These are phyloP conservation scores for Dothideomycetidae sp. DNA, from an alignment of 2,329 filamentous ascomycete genomes.

Conservation along the genomic window DNA sequence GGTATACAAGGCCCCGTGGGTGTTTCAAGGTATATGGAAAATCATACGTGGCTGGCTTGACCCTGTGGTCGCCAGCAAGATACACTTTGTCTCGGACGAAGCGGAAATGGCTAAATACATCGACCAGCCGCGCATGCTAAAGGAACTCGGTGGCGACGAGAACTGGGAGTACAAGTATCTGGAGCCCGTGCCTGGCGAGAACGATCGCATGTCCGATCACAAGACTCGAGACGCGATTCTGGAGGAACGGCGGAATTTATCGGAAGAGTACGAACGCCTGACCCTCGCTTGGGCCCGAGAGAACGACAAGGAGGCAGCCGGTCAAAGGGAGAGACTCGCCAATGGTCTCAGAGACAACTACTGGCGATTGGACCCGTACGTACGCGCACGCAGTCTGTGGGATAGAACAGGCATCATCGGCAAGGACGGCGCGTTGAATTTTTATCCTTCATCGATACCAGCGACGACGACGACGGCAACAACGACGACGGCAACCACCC, in stretches of 20 bases:
- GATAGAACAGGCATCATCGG: conserved; percentile 65
- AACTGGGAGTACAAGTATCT: conserved; percentile 71
- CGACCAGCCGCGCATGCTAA: conserved; percentile 52
- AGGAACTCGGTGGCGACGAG: conserved; percentile 75
- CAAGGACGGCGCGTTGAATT: conserved; percentile 52
- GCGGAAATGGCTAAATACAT: conserved; percentile 71
- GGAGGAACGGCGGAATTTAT: conserved; percentile 48
- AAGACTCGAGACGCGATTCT: conserved; percentile 50
- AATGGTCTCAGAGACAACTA: conserved; percentile 57
- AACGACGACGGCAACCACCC: no score
- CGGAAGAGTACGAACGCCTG: conserved; percentile 56
- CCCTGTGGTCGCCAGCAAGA: conserved; percentile 85
- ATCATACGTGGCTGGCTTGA: conserved; percentile 94
- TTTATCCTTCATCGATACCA: conserved; percentile 48
- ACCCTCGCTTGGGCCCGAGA: conserved; percentile 62
- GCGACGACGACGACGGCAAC: no score
- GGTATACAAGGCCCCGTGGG: conserved; percentile 91
- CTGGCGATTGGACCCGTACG: conserved; percentile 78
- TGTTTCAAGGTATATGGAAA: conserved; percentile 96
- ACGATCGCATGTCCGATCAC: conserved; percentile 52
- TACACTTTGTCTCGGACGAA: conserved; percentile 77
- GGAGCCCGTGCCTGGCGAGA: conserved; percentile 64
- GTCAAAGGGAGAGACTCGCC: conserved; percentile 39
- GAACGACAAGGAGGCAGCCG: conserved; percentile 23
- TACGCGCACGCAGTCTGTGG: conserved; percentile 70